Conservation (phyloP, 2,329 filamentous ascomycete genomes). For the Monilinia laxa region DNA sequence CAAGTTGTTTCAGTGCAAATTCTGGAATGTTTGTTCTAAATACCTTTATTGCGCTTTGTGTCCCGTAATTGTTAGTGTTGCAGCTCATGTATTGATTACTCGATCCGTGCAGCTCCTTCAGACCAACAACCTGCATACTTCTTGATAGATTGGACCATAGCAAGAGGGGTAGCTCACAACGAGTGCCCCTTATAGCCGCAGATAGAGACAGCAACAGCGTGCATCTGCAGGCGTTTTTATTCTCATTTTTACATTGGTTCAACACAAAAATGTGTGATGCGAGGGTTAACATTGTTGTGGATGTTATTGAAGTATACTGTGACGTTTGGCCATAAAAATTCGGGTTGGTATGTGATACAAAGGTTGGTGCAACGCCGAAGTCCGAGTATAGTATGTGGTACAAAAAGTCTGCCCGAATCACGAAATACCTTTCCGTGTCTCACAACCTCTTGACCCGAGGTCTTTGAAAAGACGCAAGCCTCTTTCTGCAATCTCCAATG, state of each 20-base stretch:
- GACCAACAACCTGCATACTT: neutral
- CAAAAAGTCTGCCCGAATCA: neutral
- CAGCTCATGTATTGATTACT: conserved; percentile 4
- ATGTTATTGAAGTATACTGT: neutral
- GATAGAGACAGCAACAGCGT: neutral
- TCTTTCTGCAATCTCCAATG: neutral
- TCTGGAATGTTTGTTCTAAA: conserved; percentile 8
- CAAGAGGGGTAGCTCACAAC: neutral
- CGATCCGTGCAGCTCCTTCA: neutral
- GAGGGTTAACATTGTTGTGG: neutral
- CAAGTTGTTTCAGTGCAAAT: neutral
- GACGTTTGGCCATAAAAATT: neutral
- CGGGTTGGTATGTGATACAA: neutral
- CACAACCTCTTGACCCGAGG: neutral
- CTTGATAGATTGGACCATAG: neutral
- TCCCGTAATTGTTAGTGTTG: neutral
- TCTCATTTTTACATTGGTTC: conserved; percentile 8
- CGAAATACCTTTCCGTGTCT: neutral
- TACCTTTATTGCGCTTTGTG: conserved; percentile 7
- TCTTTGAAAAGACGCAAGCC: neutral
- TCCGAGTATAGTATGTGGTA: neutral
- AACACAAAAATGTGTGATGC: neutral
- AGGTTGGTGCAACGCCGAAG: neutral
- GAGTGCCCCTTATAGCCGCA: neutral
- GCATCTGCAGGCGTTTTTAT: neutral